Base-by-base conservation (phyloP, 108 stramenopile genomes). In the Bacterosira constricta region DNA sequence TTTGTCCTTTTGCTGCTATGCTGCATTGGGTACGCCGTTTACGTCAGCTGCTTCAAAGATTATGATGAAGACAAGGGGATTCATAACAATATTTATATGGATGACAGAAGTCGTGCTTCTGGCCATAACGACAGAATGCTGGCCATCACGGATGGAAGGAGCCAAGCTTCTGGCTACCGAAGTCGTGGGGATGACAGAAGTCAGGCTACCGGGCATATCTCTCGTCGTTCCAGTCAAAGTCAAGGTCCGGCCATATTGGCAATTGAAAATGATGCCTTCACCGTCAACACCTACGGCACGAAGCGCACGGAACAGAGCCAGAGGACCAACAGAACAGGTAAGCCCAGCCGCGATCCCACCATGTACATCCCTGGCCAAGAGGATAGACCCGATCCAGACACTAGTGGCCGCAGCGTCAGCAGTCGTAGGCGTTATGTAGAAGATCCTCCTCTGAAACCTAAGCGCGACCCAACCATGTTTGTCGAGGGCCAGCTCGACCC, bases 231-330 rank as follows among this genome's bases (percentile, higher is more conserved):
- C 47, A 45, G 32, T 41, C 49, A 44, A 5, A 29, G 31, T 27
- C 29, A 60, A 53, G 66, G 68, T 35, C 75, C 66, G 13, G 35
- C 27, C 6, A 62, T 62, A 35, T 66, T 60, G 17, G 34, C 39
- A 4, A 62, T 68, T 62, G 61, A 52, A 10, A 59, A 54, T 25
- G 50, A 50, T 66, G 66, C 39, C 9, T 76, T 76, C 35, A 76
- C 75, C 8, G 25, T 76, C 13, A 65, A 76, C 25, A 76, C 75
- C 1, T 76, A 76, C 73, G 17, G 41, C 41, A 42, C 41, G 8
- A 42, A 42, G 2, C 8, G 41, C 2, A 12, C 15, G 17, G 1
- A 42, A 42, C 2, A 12, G 8, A n/a, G n/a, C n/a, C n/a, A n/a
- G n/a, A n/a, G n/a, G n/a, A n/a, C n/a, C n/a, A n/a, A n/a, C n/a